A percentile compares a stretch with the other conserved stretches of the same genome.
phyloP scores from a whole-genome alignment of 352 stramenopile species.

The Aphanomyces cochlioides region DNA sequence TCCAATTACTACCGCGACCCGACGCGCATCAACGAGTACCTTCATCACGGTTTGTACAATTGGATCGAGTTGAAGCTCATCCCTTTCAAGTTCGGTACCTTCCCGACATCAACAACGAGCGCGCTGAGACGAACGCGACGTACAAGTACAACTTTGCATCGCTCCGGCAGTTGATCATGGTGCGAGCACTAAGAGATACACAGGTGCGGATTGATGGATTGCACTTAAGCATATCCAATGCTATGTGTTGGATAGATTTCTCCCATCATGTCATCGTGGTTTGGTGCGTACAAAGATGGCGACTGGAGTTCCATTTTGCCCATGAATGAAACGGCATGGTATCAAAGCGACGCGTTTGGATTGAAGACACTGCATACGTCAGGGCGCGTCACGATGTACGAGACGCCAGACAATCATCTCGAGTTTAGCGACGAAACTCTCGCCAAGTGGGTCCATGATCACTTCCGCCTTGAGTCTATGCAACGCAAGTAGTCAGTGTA shows the following conservation, averaged over 20 bases:
- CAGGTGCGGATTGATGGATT: slow-evolving; percentile 58
- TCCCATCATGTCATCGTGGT: slow-evolving; percentile 79
- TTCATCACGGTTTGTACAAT: slow-evolving; percentile 50
- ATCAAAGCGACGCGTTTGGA: slow-evolving; percentile 89
- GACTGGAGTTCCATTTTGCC: slow-evolving; percentile 60
- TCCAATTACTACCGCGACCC: slow-evolving; percentile 93
- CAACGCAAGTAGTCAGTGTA: slow-evolving; percentile 2
- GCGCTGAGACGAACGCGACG: slow-evolving; percentile 55
- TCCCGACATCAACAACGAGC: slow-evolving; percentile 91
- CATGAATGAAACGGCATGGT: slow-evolving; percentile 93
- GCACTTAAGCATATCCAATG: too few relatives aligned
- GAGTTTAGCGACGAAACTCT: slow-evolving; percentile 84
- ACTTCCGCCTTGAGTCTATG: slow-evolving; percentile 41
- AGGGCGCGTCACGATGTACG: slow-evolving; percentile 88
- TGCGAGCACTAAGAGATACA: slow-evolving; percentile 85
- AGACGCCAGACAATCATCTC: slow-evolving; percentile 89
- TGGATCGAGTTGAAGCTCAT: not conserved
- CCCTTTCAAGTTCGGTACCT: slow-evolving; percentile 57
- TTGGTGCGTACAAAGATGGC: slow-evolving; percentile 80
- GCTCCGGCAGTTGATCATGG: slow-evolving; percentile 85
- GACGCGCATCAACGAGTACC: slow-evolving; percentile 66
- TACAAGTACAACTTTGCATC: slow-evolving; percentile 87
- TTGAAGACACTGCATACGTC: slow-evolving; percentile 81
- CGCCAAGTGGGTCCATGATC: slow-evolving; percentile 75
- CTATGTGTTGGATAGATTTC: slow-evolving; percentile 13